Evolutionary conservation across 2,329 filamentous ascomycete genomes (phyloP), one percentile per base, ranked within the genome.

Genomic region (Alternaria postmessia): DNA sequence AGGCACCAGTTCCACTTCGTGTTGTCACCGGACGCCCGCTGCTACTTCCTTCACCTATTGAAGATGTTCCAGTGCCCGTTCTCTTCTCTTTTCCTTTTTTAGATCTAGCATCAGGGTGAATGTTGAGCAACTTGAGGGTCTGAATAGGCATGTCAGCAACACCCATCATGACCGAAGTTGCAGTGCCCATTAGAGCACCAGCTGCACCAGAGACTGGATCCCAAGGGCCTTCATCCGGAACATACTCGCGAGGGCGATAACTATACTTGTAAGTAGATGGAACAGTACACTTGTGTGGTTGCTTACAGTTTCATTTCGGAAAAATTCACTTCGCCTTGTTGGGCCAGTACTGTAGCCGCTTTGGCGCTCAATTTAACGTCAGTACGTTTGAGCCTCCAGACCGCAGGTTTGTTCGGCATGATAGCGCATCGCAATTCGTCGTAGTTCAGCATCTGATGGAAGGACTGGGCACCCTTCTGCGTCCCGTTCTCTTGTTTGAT

Each of bases 81-180:
- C 57, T 66, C 65, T 66, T 66, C 16, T 68, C 65, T 63, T 75
- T 71, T 28, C 71, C 69, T 54, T 77, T 74, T 57, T 69, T 69
- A 5, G 66, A 65, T 49, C 60, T 66, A 12, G 70, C 53, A 38
- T 80, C 77, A 3, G 78, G 78, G 44, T 83, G 81, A 16, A 83
- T 83, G 34, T 79, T 76, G 47, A 83, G 72, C 7, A 82, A 76
- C 63, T 82, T 83, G 46, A 86, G 72, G 4, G 88, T 82, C 46
- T 87, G 84, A 16, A 83, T 80, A 0, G 87, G 87, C 44, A 89
- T 82, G 71, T 96, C 93, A 1, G 91, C 91, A 41, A 96, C 84
- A 1, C 92, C 92, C 86, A 96, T 91, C 70, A 91, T 87, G 58
- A 97, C 89, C 39, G 87, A 90, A 26, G 90, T 89, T 47, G 95